phyloP scores from a whole-genome alignment of 352 stramenopile species.

The Aphanomyces cochlioides region DNA sequence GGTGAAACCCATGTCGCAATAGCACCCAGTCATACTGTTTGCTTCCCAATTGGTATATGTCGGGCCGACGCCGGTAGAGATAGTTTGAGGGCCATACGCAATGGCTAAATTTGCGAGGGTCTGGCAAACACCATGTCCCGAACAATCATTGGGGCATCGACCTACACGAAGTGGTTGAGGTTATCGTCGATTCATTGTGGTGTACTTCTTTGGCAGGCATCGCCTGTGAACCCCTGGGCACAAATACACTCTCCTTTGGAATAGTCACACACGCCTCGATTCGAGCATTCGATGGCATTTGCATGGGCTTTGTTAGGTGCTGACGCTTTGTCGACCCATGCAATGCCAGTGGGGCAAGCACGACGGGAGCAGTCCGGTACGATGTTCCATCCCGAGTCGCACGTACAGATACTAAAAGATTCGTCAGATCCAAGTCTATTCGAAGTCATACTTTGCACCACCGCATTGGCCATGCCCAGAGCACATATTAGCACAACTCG shows the following conservation, averaged over 20 bases:
- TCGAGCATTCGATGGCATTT: constrained; percentile 51
- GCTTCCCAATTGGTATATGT: constrained; percentile 85
- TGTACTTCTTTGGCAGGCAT: constrained; percentile 56
- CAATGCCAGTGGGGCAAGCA: constrained; percentile 59
- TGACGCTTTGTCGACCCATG: constrained; percentile 78
- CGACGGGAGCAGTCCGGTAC: constrained; percentile 68
- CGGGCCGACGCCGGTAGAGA: constrained; percentile 45
- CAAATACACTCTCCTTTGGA: constrained; percentile 58
- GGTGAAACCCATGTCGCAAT: constrained; percentile 80
- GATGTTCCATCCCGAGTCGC: constrained; percentile 54
- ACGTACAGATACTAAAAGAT: constrained; percentile 54
- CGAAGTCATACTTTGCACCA: constrained; percentile 12
- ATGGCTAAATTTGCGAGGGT: constrained; percentile 48
- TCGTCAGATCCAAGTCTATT: neutral
- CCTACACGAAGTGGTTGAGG: constrained; percentile 34
- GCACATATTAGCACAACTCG: constrained; percentile 53
- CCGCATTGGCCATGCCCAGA: constrained; percentile 57
- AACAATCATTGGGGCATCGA: constrained; percentile 57
- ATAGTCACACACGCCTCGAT: constrained; percentile 60
- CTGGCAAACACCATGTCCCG: constrained; percentile 58
- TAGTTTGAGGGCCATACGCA: constrained; percentile 46
- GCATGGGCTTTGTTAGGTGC: constrained; percentile 51
- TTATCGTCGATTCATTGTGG: neutral
- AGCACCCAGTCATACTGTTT: constrained; percentile 64
- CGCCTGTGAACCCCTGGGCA: constrained; percentile 52